phyloP scores from a whole-genome alignment of 1,284 basidiomycete species.

The Tilletia caries region DNA sequence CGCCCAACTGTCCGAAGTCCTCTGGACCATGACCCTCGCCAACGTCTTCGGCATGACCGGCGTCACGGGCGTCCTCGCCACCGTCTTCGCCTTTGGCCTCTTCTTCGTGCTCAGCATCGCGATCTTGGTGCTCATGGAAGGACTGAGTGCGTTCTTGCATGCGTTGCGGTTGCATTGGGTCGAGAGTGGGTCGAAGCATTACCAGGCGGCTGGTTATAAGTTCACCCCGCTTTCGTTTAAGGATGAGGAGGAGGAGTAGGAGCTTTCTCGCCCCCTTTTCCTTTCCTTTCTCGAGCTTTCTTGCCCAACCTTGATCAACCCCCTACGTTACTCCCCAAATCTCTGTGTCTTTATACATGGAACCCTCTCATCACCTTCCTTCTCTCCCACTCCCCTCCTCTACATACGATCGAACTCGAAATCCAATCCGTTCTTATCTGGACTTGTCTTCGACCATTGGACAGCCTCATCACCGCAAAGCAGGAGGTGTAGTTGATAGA shows the following conservation, averaged over 20 bases:
- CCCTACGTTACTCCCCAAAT: too few species aligned
- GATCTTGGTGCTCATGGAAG: conserved; percentile 80
- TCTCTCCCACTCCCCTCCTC: background rate
- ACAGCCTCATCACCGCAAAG: too few species aligned
- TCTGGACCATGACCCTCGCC: conserved; percentile 53
- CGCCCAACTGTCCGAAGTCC: conserved; percentile 91
- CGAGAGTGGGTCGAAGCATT: conserved; percentile 81
- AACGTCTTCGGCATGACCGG: conserved; percentile 52
- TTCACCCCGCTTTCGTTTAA: conserved; percentile 44
- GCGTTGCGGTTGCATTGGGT: conserved; percentile 97
- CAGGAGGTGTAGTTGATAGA: too few species aligned
- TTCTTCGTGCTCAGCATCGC: conserved; percentile 79
- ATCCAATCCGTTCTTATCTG: too few species aligned
- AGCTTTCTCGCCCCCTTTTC: background rate
- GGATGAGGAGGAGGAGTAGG: conserved; percentile 14
- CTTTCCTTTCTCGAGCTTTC: background rate
- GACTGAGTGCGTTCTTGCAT: conserved; percentile 74
- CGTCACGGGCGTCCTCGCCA: conserved; percentile 61
- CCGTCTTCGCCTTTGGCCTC: conserved; percentile 67
- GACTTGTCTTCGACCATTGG: too few species aligned
- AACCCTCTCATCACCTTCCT: too few species aligned
- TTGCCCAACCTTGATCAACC: too few species aligned
- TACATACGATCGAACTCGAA: background rate
- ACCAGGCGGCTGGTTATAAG: conserved; percentile 76
- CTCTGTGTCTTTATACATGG: background rate